A percentile compares a stretch with the other conserved stretches of the same genome.
phyloP scores from a whole-genome alignment of 1,284 basidiomycete species.

The Cryptococcus jaspeensis region DNA sequence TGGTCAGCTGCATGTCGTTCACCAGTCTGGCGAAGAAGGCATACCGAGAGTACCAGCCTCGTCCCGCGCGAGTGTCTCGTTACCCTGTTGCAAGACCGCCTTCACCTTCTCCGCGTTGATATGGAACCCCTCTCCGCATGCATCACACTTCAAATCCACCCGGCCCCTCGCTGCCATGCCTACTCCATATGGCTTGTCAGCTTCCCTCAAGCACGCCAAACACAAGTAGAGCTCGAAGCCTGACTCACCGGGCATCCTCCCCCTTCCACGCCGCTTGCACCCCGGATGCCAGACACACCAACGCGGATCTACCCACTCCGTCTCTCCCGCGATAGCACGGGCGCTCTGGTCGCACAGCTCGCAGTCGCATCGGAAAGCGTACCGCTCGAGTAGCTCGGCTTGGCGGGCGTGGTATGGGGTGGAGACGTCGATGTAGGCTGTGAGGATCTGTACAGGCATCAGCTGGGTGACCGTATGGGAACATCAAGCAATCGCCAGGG shows the following conservation, averaged over 20 bases:
- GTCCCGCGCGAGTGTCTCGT: constrained; percentile 69
- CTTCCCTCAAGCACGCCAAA: not conserved
- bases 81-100: constrained; percentile 63
- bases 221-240: not conserved
- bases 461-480: not conserved
- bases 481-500: constrained; percentile 11
- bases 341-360: constrained; percentile 55
- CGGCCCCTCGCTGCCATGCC: constrained; percentile 53
- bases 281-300: constrained; percentile 54
- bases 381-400: constrained; percentile 64
- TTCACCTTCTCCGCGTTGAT: constrained; percentile 56
- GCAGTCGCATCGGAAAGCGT: constrained; percentile 78
- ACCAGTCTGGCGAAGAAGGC: constrained; percentile 7
- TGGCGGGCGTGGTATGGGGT: constrained; percentile 63
- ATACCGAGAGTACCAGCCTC: constrained; percentile 56
- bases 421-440: constrained; percentile 82
- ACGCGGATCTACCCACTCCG: constrained; percentile 61
- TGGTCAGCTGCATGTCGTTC: constrained; percentile 47
- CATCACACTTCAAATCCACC: constrained; percentile 53
- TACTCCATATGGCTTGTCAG: constrained; percentile 27
- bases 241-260: constrained; percentile 33
- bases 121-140: constrained; percentile 59
- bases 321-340: constrained; percentile 12
- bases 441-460: constrained; percentile 55
- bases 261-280: constrained; percentile 17